Percentiles rank a stretch among this genome's conserved stretches.
phyloP scores from a whole-genome alignment of 192 early-diverging fungal genomes.

The Podila clonocystis region DNA sequence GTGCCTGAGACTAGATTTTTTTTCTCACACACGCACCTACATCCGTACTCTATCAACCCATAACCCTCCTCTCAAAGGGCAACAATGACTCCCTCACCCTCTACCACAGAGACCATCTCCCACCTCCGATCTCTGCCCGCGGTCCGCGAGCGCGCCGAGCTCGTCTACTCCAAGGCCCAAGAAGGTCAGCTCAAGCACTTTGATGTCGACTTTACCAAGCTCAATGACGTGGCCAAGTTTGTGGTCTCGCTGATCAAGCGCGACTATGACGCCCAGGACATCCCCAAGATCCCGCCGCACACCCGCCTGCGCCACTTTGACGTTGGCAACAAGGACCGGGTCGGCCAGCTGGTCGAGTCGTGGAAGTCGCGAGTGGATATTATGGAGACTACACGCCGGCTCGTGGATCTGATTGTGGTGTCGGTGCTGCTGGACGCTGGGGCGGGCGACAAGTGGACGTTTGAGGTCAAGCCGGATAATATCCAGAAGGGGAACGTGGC shows the following conservation, averaged over 20 bases:
- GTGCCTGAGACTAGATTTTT: no score
- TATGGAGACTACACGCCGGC: constrained; percentile 70
- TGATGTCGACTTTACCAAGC: constrained; percentile 68
- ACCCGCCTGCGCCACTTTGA: constrained; percentile 91
- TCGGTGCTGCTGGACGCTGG: constrained; percentile 95
- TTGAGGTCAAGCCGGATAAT: constrained; percentile 57
- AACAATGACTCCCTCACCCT: constrained; percentile 25
- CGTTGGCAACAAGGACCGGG: constrained; percentile 56
- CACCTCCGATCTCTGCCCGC: constrained; percentile 76
- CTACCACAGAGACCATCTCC: constrained; percentile 44
- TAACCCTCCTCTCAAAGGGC: not conserved
- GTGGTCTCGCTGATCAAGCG: constrained; percentile 75
- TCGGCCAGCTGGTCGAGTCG: constrained; percentile 56
- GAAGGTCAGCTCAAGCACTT: constrained; percentile 74
- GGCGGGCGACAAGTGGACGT: constrained; percentile 86
- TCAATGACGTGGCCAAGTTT: constrained; percentile 72
- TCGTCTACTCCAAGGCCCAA: constrained; percentile 69
- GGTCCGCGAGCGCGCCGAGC: constrained; percentile 75
- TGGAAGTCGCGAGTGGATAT: constrained; percentile 54
- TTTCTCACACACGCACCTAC: not conserved
- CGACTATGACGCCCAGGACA: constrained; percentile 65
- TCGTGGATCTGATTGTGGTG: constrained; percentile 88
- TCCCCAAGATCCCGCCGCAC: constrained; percentile 83
- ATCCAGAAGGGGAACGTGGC: constrained; percentile 47
- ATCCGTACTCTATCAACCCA: not conserved